These are phyloP conservation scores for Rubus idaeus DNA, from an alignment of 306 rosid species.

Conservation along the genomic window DNA sequence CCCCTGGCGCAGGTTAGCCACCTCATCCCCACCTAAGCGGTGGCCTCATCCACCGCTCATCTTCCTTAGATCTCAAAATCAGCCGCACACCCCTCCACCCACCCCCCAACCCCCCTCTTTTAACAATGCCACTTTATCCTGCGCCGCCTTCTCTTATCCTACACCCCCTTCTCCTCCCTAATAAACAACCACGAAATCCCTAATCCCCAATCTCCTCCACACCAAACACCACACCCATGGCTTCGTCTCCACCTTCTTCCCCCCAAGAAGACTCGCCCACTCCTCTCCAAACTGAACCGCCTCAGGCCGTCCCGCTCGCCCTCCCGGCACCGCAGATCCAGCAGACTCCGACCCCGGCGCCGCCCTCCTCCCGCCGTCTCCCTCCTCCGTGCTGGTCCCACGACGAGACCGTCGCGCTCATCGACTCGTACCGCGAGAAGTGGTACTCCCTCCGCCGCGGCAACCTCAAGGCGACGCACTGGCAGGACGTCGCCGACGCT, in stretches of 20 bases:
- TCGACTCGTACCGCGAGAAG: constrained; percentile 81
- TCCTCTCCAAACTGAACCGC: constrained; percentile 34
- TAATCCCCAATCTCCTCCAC: neutral
- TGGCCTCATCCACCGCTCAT: constrained; percentile 68
- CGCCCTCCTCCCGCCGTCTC: constrained; percentile 67
- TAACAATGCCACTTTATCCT: constrained; percentile 39
- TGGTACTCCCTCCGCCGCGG: constrained; percentile 95
- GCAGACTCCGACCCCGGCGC: constrained; percentile 12
- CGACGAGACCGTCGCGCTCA: constrained; percentile 83
- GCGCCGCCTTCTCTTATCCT: constrained; percentile 26
- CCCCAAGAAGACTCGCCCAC: constrained; percentile 44
- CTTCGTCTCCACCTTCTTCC: constrained; percentile 19
- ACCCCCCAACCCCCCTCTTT: neutral
- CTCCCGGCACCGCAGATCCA: constrained; percentile 22
- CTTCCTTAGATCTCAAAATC: constrained; percentile 67
- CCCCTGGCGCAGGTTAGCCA: constrained; percentile 52
- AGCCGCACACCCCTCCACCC: constrained; percentile 66
- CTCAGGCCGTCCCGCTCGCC: constrained; percentile 45
- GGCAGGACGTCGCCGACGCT: constrained; percentile 93
- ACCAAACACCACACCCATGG: neutral
- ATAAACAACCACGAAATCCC: neutral
- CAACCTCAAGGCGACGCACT: constrained; percentile 84
- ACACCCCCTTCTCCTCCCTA: neutral
- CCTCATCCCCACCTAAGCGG: constrained; percentile 64
- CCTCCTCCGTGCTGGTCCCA: constrained; percentile 96